These are phyloP conservation scores for Lepraria neglecta DNA, from an alignment of 495 filamentous ascomycete species.

Conservation along the genomic window DNA sequence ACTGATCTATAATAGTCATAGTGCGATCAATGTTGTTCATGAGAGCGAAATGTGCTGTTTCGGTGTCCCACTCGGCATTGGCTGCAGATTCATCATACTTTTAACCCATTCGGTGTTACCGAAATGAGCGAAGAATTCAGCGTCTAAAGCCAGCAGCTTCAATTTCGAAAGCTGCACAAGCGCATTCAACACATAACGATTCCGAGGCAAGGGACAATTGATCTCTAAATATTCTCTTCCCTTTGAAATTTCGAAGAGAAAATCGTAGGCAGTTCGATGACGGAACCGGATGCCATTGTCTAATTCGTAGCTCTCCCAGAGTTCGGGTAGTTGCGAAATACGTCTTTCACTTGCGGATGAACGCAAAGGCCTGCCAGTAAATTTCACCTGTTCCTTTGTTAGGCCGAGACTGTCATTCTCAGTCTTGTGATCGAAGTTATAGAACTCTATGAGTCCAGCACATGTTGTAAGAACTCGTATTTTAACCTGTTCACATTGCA, in stretches of 20 bases:
- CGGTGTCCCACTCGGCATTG: neutral
- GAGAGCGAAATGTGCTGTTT: neutral
- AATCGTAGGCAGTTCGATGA: conserved; percentile 14
- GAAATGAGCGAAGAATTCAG: neutral
- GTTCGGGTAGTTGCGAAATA: no score
- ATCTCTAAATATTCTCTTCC: neutral
- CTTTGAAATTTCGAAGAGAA: neutral
- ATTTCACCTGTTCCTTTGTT: no score
- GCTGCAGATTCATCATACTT: no score
- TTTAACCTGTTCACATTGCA: no score
- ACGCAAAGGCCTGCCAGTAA: no score
- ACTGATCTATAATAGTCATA: neutral
- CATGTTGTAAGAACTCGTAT: no score
- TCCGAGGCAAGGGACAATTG: neutral
- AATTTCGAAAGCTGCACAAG: neutral
- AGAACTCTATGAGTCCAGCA: no score
- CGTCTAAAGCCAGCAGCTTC: neutral
- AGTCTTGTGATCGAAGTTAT: no score
- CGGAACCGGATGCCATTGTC: neutral
- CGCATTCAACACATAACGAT: neutral
- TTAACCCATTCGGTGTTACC: neutral
- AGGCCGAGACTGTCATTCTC: no score
- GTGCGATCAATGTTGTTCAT: neutral
- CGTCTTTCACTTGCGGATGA: no score
- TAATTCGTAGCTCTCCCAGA: no score